phyloP scores from a whole-genome alignment of 192 early-diverging fungal genomes.

The Gonapodya prolifera region DNA sequence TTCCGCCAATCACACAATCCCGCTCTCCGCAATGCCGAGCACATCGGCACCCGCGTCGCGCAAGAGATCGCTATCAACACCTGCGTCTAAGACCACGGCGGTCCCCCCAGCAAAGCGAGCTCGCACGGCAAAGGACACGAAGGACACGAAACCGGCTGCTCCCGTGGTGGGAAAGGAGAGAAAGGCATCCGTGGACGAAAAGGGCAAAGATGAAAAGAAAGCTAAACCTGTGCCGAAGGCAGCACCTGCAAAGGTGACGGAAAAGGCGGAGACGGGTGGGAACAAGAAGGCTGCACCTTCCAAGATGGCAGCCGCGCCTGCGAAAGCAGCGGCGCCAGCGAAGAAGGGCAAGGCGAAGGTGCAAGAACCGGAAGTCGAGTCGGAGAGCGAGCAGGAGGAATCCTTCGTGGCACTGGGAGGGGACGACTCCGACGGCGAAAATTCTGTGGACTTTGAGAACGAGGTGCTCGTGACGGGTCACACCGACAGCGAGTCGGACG shows the following conservation, averaged over 20 bases:
- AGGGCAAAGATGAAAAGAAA: neutral
- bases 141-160: neutral
- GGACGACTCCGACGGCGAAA: neutral
- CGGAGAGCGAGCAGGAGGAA: neutral
- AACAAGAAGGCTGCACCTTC: neutral
- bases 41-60: neutral
- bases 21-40: too few relatives aligned
- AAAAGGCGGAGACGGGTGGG: neutral
- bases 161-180: neutral
- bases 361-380: neutral
- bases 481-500: neutral
- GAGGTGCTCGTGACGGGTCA: neutral
- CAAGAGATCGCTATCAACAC: neutral
- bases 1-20: too few relatives aligned
- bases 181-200: too few relatives aligned
- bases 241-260: neutral
- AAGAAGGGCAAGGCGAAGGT: neutral
- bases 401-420: neutral
- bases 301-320: neutral
- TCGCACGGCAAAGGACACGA: neutral
- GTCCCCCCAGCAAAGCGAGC: neutral
- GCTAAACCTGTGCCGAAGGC: neutral
- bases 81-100: neutral
- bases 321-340: neutral
- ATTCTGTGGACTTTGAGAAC: neutral